Evolutionary conservation across 2,329 filamentous ascomycete species (phyloP), one percentile per base, ranked within the genome.

Genomic region (Penicillium verrucosum): DNA sequence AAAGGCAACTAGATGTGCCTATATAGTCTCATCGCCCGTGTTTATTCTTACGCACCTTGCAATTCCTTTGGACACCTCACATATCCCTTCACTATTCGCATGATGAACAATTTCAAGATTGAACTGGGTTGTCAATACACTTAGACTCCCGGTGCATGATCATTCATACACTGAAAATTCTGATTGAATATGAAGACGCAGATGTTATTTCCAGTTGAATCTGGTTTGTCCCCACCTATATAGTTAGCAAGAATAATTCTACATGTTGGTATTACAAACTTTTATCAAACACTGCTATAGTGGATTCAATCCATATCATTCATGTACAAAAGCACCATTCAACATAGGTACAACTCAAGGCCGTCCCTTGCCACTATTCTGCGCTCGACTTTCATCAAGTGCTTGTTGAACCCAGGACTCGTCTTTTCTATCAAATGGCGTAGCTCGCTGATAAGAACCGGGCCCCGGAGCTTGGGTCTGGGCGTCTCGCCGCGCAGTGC

Each of bases 401-500:
- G 69, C 71, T 54, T 68, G 64, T 49, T 68, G 68, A 14, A 73
- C 61, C 72, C 71, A 73, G 0, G 68, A 67, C 11, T 59, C 50
- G 42, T 68, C 63, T 25, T 62, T 67, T 27, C 46, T 50, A 23
- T 62, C 60, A 70, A 79, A 77, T 40, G 58, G 40, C 18, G 79
- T 60, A 78, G 82, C 73, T 77, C 81, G 83, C 29, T 57, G 56
- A 45, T 58, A n/a, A 30, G 52, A 57, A 18, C 40, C 51, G n/a
- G 80, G 46, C 9, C 21, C 42, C 41, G 44, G 42, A n/a, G 52
- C 16, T 36, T 85, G 76, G 51, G 84, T 81, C 59, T 84, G 80
- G 0, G 86, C 86, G 61, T 89, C 88, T 45, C 82, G 77, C 64
- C 88, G 87, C 3, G 87, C 87, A 25, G 85, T 82, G 58, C 81